Evolutionary conservation across 1,139 yeast genomes (phyloP), one percentile per base, ranked within the genome.

Genomic region (Yamadazyma membranifaciens): DNA sequence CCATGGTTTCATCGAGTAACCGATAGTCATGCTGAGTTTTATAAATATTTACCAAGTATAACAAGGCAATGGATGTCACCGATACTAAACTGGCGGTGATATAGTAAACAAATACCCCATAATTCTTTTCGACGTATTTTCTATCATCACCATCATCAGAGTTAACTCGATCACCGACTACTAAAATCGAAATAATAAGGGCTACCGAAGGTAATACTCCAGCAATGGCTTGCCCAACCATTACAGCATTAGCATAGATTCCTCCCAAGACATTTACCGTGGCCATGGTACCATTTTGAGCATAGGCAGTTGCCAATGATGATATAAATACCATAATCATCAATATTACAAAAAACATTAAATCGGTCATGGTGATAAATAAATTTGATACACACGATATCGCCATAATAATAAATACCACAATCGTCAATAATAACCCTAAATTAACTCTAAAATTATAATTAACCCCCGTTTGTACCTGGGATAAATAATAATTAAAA

Each of bases 191-290:
- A 1, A 79, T 39, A 37, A 91, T 81, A 40, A 89, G 68, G 0
- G 95, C 84, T 12, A 84, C 61, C 0, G 96, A 81, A 1, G 98
- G 98, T 38, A 91, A 66, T 0, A 91, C 95, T 1, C 98, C 98
- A 0, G 97, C 89, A 11, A 91, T 69, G 0, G 96, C 96, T 60
- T 92, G 96, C 1, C 98, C 98, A 5, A 89, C 89, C 86, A 92
- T 87, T 3, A 86, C 86, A 0, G 87, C 95, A 54, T 91, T 95
- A 12, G 91, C 87, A 56, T 81, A 87, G 2, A 80, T 73, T 3
- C 88, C 78, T 2, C 95, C 94, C 58, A 81, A 71, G 3, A 86
- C 83, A 54, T 86, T 87, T 3, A 87, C 94, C 26, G 87, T 73
- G 2, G 98, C 95, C 81, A 89, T 81, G 13, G 87, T 75, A 7